phyloP scores from a whole-genome alignment of 1,284 basidiomycete species.

The Ustilago bromivora region DNA sequence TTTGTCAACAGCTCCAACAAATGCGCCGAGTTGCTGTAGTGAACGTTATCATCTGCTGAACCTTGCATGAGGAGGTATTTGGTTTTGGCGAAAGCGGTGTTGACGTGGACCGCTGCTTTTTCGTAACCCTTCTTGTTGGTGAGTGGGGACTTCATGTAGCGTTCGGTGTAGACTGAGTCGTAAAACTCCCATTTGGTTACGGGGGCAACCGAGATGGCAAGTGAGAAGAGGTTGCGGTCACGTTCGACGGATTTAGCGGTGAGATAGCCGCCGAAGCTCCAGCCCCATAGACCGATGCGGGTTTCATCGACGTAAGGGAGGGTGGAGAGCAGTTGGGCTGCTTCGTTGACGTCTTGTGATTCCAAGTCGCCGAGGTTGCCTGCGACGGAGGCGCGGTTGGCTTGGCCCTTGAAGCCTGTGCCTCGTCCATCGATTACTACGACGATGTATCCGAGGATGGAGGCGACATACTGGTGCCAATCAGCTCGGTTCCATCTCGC shows the following conservation, averaged over 20 bases:
- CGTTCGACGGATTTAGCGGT: conserved; percentile 71
- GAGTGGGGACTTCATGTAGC: conserved; percentile 90
- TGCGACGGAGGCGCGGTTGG: conserved; percentile 83
- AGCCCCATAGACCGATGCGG: conserved; percentile 80
- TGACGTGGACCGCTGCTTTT: conserved; percentile 84
- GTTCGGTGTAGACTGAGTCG: conserved; percentile 90
- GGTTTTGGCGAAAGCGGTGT: conserved; percentile 82
- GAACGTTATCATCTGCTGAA: conserved; percentile 71
- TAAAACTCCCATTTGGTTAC: conserved; percentile 71
- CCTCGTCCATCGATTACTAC: conserved; percentile 92
- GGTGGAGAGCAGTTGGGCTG: conserved; percentile 74
- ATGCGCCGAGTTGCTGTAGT: conserved; percentile 89
- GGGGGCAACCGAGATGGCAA: conserved; percentile 86
- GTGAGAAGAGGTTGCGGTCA: conserved; percentile 82
- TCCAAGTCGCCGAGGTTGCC: conserved; percentile 87
- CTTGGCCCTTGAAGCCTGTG: conserved; percentile 88
- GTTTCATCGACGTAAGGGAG: conserved; percentile 81
- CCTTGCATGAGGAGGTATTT: conserved; percentile 91
- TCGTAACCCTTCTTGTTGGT: conserved; percentile 85
- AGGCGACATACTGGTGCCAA: conserved; percentile 89
- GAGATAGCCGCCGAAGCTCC: conserved; percentile 64
- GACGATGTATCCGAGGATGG: conserved; percentile 84
- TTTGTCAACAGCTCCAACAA: conserved; percentile 90
- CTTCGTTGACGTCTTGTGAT: conserved; percentile 86
- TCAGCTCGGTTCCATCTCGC: conserved; percentile 43